Evolutionary conservation across 2,329 filamentous ascomycete species (phyloP).

Genomic region (Trichoderma koningii): DNA sequence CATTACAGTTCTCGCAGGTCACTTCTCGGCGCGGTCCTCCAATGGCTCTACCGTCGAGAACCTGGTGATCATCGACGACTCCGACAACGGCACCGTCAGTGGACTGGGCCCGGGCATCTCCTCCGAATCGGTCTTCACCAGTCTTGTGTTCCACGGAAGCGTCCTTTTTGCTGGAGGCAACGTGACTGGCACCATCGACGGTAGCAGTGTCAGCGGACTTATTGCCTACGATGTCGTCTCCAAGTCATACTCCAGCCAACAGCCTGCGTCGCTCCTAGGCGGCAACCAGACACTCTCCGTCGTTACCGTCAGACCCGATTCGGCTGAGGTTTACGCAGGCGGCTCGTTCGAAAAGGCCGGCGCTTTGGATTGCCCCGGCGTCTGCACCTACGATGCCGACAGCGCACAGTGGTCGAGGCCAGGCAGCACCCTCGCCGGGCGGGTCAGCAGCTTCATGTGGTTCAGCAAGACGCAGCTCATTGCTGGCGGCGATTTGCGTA

Average conservation of each 20-base stretch:
- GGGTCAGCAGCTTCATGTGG: slow-evolving; percentile 75
- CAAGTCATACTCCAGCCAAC: slow-evolving; percentile 67
- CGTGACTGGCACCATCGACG: slow-evolving; percentile 69
- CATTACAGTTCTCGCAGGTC: slow-evolving; percentile 83
- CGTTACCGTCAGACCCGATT: slow-evolving; percentile 71
- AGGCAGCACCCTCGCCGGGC: slow-evolving; percentile 70
- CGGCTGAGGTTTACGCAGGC: slow-evolving; percentile 78
- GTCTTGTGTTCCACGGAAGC: slow-evolving; percentile 67
- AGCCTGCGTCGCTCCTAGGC: slow-evolving; percentile 69
- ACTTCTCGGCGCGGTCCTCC: slow-evolving; percentile 69
- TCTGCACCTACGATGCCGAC: slow-evolving; percentile 77
- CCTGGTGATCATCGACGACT: slow-evolving; percentile 77
- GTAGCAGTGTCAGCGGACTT: slow-evolving; percentile 68
- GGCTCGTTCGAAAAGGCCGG: slow-evolving; percentile 84
- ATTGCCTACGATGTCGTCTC: slow-evolving; percentile 75
- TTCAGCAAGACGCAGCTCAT: slow-evolving; percentile 69
- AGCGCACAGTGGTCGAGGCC: slow-evolving; percentile 78
- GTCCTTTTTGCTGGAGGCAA: slow-evolving; percentile 81
- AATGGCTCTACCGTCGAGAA: slow-evolving; percentile 76
- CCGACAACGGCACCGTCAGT: slow-evolving; percentile 63
- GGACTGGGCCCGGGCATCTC: slow-evolving; percentile 70
- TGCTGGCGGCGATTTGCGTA: slow-evolving; percentile 73
- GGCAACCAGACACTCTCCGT: slow-evolving; percentile 71
- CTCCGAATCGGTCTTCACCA: slow-evolving; percentile 71
- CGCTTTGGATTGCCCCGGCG: slow-evolving; percentile 74